Evolutionary conservation across 106 monocot genomes (phyloP).

Genomic region (Dendrobium nobile): DNA sequence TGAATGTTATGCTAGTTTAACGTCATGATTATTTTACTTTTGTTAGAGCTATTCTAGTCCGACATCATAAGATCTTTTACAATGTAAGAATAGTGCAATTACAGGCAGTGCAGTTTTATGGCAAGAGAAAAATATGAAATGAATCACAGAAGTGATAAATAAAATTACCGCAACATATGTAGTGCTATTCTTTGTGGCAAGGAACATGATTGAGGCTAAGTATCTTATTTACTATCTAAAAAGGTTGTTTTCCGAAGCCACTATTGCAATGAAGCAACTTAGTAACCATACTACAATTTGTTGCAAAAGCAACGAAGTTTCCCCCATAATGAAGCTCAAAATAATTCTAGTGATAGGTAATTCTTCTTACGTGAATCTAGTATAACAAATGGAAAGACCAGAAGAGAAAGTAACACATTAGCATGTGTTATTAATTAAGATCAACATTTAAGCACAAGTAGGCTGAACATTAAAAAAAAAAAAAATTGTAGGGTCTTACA

Average conservation of each 20-base stretch:
- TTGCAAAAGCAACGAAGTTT: background rate
- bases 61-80: no score
- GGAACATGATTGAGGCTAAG: no score
- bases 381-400: background rate
- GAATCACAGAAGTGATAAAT: no score
- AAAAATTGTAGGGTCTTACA: conserved; percentile 42
- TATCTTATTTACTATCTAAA: background rate
- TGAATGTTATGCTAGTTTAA: no score
- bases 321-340: background rate
- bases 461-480: background rate
- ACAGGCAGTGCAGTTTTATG: no score
- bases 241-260: background rate
- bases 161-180: no score
- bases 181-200: no score
- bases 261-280: background rate
- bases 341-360: background rate
- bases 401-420: background rate
- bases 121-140: no score
- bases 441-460: background rate
- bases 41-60: no score
- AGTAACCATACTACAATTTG: background rate
- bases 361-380: background rate
- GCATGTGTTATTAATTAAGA: background rate
- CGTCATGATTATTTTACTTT: no score
- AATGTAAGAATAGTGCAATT: no score